Evolutionary conservation across 2,329 filamentous ascomycete genomes (phyloP).

Genomic region (Metarhizium anisopliae): DNA sequence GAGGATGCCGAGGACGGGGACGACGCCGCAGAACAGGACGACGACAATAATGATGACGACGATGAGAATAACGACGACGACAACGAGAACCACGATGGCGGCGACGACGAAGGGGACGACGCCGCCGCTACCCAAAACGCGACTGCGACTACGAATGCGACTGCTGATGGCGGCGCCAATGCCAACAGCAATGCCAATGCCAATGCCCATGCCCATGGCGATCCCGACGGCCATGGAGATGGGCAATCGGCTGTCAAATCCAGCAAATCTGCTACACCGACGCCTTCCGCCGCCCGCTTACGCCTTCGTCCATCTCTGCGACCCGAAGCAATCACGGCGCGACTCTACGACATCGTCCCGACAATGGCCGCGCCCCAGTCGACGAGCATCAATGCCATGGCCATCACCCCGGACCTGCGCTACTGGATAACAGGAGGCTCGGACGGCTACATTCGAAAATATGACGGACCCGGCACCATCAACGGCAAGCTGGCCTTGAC

Average conservation of each 20-base stretch:
- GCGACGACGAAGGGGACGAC: slow-evolving; percentile 27
- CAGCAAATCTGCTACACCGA: slow-evolving; percentile 20
- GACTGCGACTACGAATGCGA: slow-evolving; percentile 8
- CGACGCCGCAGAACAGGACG: slow-evolving; percentile 27
- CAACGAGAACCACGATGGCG: slow-evolving; percentile 29
- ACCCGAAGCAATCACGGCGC: slow-evolving; percentile 68
- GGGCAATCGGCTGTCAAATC: slow-evolving; percentile 3
- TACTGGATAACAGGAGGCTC: slow-evolving; percentile 93
- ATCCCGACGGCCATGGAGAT: slow-evolving; percentile 3
- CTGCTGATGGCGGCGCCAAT: slow-evolving; percentile 5
- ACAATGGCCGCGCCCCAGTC: slow-evolving; percentile 95
- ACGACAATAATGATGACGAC: slow-evolving; percentile 27
- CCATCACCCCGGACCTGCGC: slow-evolving; percentile 85
- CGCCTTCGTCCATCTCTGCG: slow-evolving; percentile 52
- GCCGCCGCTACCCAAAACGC: slow-evolving; percentile 13
- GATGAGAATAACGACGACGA: slow-evolving; percentile 26
- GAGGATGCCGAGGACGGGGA: slow-evolving; percentile 37
- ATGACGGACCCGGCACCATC: slow-evolving; percentile 88
- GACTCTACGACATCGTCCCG: slow-evolving; percentile 87
- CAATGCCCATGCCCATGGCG: neutral
- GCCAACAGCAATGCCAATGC: slow-evolving; percentile 9
- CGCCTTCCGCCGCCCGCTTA: slow-evolving; percentile 8
- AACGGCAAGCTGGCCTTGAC: slow-evolving; percentile 92
- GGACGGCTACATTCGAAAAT: slow-evolving; percentile 94
- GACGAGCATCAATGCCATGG: slow-evolving; percentile 88